Percentiles rank a stretch among this genome's conserved stretches.
These are phyloP conservation scores for Jaltomata sinuosa DNA, from an alignment of 257 asterid genomes.

Conservation along the genomic window DNA sequence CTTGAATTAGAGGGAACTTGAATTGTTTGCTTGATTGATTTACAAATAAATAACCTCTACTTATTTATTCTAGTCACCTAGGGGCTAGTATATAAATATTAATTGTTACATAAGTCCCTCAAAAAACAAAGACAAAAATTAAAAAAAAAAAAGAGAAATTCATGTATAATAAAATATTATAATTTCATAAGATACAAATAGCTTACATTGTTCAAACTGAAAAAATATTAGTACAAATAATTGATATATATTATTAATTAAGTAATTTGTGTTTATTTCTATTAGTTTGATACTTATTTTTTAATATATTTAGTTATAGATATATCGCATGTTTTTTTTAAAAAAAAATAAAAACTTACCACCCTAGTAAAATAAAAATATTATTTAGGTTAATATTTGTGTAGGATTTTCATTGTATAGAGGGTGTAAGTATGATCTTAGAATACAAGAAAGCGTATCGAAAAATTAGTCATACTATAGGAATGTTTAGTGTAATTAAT, in stretches of 20 bases:
- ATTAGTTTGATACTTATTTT: not conserved
- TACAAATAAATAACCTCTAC: too few relatives aligned
- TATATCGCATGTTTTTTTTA: not conserved
- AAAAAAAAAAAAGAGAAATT: too few relatives aligned
- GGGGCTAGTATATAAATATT: too few relatives aligned
- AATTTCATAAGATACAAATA: not conserved
- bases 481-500: not conserved
- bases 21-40: too few relatives aligned
- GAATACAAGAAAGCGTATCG: not conserved
- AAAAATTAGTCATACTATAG: not conserved
- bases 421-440: not conserved
- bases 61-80: too few relatives aligned
- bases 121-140: too few relatives aligned
- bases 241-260: not conserved
- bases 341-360: not conserved
- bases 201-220: not conserved
- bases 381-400: not conserved
- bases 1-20: too few relatives aligned
- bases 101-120: too few relatives aligned
- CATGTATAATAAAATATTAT: not conserved
- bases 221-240: not conserved
- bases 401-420: not conserved
- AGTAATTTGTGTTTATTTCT: not conserved
- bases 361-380: not conserved
- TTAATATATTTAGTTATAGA: not conserved